Percentiles rank a stretch among this genome's conserved stretches.
Conservation (phyloP, 202 grass and related monocot genomes). For the Setaria viridis region DNA sequence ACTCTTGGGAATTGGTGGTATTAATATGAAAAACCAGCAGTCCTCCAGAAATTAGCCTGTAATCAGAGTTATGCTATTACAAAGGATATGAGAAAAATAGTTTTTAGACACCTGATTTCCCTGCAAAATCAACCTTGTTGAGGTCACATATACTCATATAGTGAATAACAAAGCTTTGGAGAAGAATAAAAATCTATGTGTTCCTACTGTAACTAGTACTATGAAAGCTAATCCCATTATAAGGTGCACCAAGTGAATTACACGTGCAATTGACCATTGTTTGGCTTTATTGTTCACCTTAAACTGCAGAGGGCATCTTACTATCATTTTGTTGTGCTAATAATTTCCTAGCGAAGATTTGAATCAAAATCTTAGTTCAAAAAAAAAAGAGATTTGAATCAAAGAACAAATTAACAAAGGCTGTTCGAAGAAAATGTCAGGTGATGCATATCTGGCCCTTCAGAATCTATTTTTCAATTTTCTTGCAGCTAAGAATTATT, state of each 20-base stretch:
- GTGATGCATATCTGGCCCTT: background rate
- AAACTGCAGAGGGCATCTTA: background rate
- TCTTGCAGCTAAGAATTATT: background rate
- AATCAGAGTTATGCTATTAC: background rate
- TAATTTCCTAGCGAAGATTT: background rate
- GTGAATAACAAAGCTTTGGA: background rate
- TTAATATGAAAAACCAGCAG: background rate
- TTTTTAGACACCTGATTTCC: background rate
- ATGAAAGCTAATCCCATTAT: background rate
- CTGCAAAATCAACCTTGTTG: background rate
- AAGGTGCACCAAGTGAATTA: background rate
- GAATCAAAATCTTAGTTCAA: background rate
- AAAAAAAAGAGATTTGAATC: background rate
- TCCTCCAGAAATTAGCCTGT: background rate
- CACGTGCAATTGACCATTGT: background rate
- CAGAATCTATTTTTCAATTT: background rate
- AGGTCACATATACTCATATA: background rate
- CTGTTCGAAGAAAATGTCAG: background rate
- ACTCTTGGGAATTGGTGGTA: background rate
- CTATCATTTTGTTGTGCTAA: background rate
- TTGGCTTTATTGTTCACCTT: constrained; percentile 1
- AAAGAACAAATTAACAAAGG: background rate
- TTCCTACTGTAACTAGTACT: background rate
- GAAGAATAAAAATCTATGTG: background rate
- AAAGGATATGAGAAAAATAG: background rate